These are phyloP conservation scores for Cordyceps militaris DNA, from an alignment of 2,329 filamentous ascomycete genomes.

Conservation along the genomic window DNA sequence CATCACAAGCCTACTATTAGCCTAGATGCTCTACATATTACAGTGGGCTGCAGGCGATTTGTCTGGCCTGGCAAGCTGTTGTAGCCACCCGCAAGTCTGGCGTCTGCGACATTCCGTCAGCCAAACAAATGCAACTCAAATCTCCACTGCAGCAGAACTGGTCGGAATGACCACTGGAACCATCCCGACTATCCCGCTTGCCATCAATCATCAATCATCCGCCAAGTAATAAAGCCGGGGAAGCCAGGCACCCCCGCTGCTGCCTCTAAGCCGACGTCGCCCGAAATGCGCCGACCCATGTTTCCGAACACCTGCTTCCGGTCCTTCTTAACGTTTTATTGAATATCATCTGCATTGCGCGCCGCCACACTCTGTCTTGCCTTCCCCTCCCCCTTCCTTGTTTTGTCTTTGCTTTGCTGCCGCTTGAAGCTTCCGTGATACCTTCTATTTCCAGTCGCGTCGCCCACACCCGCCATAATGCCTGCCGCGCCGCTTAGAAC, in stretches of 20 bases:
- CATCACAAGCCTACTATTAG: too few species aligned
- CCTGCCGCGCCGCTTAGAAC: slow-evolving; percentile 27
- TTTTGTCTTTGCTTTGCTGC: not conserved
- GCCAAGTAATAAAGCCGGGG: not conserved
- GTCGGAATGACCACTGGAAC: not conserved
- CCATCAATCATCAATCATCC: too few species aligned
- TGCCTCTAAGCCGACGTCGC: slow-evolving; percentile 31
- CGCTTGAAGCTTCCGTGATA: slow-evolving; percentile 5
- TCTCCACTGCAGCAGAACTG: not conserved
- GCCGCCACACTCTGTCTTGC: slow-evolving; percentile 2
- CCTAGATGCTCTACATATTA: too few species aligned
- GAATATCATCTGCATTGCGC: slow-evolving; percentile 6
- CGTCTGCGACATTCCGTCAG: not conserved
- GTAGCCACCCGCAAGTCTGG: too few species aligned
- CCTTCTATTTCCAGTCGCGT: not conserved
- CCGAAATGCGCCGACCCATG: slow-evolving; percentile 21
- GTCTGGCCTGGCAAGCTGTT: not conserved
- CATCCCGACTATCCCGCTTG: not conserved
- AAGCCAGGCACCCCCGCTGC: slow-evolving; percentile 19
- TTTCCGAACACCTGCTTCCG: slow-evolving; percentile 9
- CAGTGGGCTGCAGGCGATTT: not conserved
- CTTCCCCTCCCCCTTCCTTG: slow-evolving; percentile 9
- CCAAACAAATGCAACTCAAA: not conserved
- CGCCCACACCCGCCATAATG: slow-evolving; percentile 21
- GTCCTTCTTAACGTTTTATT: not conserved